Conservation (phyloP, 2,329 filamentous ascomycete species). For the Hypoxylon sp. region DNA sequence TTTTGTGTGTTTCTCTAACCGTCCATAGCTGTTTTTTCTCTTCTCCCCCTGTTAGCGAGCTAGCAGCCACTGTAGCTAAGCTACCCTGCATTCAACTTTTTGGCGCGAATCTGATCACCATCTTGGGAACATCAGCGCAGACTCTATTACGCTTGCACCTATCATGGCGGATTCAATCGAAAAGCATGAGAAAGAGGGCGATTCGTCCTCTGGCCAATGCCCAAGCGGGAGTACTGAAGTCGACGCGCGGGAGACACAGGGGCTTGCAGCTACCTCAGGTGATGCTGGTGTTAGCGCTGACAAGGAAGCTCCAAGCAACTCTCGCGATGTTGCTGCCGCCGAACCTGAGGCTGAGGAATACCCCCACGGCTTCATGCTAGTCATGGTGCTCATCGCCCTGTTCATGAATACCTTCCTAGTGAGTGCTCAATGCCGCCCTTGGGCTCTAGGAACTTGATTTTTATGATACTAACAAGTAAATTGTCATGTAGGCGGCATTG, state of each 20-base stretch:
- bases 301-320: slow-evolving; percentile 1
- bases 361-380: slow-evolving; percentile 1
- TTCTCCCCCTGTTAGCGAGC: neutral
- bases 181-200: slow-evolving; percentile 7
- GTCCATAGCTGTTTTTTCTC: neutral
- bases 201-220: slow-evolving; percentile 1
- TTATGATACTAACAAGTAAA: neutral
- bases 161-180: neutral
- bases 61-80: slow-evolving; percentile 2
- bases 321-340: neutral
- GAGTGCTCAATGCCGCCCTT: neutral
- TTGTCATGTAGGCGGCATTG: neutral
- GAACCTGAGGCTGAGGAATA: slow-evolving; percentile 1
- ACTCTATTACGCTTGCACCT: neutral
- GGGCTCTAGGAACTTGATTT: neutral
- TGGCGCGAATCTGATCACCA: neutral
- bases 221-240: slow-evolving; percentile 3
- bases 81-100: neutral
- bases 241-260: neutral
- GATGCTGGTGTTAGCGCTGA: slow-evolving; percentile 1
- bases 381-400: neutral
- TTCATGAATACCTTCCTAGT: slow-evolving; percentile 1
- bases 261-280: neutral
- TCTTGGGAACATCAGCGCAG: neutral
- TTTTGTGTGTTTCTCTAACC: neutral